Conservation (phyloP, 495 filamentous ascomycete species). For the Hypoxylon cercidicola region DNA sequence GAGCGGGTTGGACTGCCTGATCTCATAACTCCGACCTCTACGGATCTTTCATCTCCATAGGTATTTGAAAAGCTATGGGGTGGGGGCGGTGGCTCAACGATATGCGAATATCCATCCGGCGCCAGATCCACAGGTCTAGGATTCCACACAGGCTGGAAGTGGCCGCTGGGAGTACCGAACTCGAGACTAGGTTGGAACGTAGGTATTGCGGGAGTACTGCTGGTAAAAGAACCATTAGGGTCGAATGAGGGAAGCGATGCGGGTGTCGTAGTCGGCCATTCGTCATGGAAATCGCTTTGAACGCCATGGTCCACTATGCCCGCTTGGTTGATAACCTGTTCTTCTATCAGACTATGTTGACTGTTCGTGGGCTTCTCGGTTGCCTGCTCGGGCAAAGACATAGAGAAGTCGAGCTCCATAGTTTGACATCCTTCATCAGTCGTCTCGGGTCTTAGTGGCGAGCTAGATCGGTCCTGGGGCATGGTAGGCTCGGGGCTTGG, state of each 20-base stretch:
- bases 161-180: constrained; percentile 2
- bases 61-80: constrained; percentile 5
- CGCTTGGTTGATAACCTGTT: constrained; percentile 8
- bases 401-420: constrained; percentile 49
- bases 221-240: not conserved
- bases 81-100: not conserved
- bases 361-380: not conserved
- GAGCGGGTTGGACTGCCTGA: constrained; percentile 17
- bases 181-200: constrained; percentile 8
- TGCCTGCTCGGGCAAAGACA: constrained; percentile 10
- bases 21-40: constrained; percentile 3
- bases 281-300: constrained; percentile 20
- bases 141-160: constrained; percentile 25
- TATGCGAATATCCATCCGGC: constrained; percentile 16
- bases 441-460: constrained; percentile 47
- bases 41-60: constrained; percentile 4
- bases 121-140: constrained; percentile 17
- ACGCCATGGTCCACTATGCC: constrained; percentile 35
- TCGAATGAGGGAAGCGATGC: constrained; percentile 8
- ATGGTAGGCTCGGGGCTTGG: constrained; percentile 68
- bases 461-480: constrained; percentile 13
- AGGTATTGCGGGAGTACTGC: constrained; percentile 16
- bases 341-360: constrained; percentile 7
- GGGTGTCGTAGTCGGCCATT: constrained; percentile 14
- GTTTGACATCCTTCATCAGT: constrained; percentile 61